These are phyloP conservation scores for Piromyces sp. DNA, from an alignment of 192 early-diverging fungal species.

Conservation along the genomic window DNA sequence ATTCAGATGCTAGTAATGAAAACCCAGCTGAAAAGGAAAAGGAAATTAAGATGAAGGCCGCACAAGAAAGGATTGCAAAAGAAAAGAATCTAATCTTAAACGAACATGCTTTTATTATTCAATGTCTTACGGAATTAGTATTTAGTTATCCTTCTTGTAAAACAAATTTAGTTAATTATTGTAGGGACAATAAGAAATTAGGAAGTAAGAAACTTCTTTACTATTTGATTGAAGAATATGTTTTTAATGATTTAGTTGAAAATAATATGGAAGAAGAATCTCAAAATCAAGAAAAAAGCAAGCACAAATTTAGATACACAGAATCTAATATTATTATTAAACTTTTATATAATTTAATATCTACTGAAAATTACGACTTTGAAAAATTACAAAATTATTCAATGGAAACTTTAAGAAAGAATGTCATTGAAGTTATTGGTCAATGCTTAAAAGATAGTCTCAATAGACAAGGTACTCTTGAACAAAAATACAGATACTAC, in stretches of 20 bases:
- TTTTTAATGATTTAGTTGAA: neutral
- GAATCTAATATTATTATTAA: neutral
- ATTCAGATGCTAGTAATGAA: conserved; percentile 5
- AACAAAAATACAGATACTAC: conserved; percentile 47
- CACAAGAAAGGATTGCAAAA: neutral
- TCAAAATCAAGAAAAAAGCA: neutral
- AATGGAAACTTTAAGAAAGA: neutral
- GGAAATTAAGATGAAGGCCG: conserved; percentile 9
- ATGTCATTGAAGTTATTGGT: neutral
- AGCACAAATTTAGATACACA: neutral
- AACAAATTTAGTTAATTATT: conserved; percentile 42
- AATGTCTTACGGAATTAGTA: conserved; percentile 72
- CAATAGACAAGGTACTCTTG: conserved; percentile 18
- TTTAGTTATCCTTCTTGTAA: conserved; percentile 69
- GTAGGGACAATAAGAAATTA: neutral
- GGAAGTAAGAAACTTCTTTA: neutral
- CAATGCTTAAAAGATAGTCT: conserved; percentile 41
- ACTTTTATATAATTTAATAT: neutral
- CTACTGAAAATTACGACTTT: neutral
- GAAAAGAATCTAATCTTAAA: conserved; percentile 13
- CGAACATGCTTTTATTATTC: conserved; percentile 60
- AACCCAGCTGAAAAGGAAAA: conserved; percentile 3
- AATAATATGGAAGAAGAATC: neutral
- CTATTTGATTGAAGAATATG: neutral
- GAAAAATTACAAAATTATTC: neutral